These are phyloP conservation scores for Liquidambar formosana DNA, from an alignment of 164 flowering plant genomes.

Conservation along the genomic window DNA sequence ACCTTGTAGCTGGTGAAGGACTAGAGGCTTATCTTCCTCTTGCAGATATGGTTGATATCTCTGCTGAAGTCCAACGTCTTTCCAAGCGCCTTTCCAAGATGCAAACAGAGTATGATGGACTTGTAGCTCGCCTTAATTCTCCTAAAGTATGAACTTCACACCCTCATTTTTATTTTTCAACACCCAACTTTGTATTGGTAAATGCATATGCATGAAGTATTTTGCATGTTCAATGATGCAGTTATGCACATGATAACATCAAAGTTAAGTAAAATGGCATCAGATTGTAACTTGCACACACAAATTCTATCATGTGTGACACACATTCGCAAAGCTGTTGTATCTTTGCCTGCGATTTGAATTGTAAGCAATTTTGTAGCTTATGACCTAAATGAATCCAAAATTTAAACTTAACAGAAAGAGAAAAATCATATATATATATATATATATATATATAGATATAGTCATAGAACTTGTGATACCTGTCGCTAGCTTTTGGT, in stretches of 20 bases:
- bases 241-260: neutral
- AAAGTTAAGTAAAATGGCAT: neutral
- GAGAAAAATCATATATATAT: too few relatives aligned
- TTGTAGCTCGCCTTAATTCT: constrained; percentile 70
- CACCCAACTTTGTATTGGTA: neutral
- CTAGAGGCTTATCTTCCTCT: constrained; percentile 95
- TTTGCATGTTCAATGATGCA: neutral
- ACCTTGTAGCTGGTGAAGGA: constrained; percentile 90
- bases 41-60: constrained; percentile 88
- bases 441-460: too few relatives aligned
- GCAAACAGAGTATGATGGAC: constrained; percentile 78
- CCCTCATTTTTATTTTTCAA: neutral
- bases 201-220: neutral
- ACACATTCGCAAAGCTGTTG: neutral
- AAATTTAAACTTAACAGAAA: too few relatives aligned
- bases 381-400: too few relatives aligned
- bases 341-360: neutral
- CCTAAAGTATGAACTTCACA: constrained; percentile 62
- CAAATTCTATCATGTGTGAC: neutral
- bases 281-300: too few relatives aligned
- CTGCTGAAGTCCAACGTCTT: constrained; percentile 84
- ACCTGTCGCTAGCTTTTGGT: too few relatives aligned
- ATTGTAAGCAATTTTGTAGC: neutral
- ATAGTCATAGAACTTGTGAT: too few relatives aligned
- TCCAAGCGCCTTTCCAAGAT: constrained; percentile 82